A percentile compares a stretch with the other conserved stretches of the same genome.
phyloP scores from a whole-genome alignment of 495 filamentous ascomycete species.

The Copromyces sp. region DNA sequence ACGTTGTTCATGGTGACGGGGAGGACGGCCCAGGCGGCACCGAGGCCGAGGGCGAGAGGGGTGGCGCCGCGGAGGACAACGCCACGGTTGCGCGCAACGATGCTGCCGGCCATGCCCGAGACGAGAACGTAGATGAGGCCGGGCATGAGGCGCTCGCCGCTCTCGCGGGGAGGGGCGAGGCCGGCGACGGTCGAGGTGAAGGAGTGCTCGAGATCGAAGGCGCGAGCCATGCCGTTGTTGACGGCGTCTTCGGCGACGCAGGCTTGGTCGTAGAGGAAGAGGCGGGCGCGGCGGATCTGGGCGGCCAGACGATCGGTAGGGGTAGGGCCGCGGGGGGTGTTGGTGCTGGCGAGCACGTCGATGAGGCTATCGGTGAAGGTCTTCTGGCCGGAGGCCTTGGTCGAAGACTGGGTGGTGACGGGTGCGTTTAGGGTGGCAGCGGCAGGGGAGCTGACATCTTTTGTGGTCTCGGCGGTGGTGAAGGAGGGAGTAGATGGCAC shows the following conservation, averaged over 20 bases:
- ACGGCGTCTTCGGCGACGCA: constrained; percentile 62
- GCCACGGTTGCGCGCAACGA: constrained; percentile 75
- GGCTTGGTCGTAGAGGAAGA: constrained; percentile 68
- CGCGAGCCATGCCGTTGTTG: constrained; percentile 62
- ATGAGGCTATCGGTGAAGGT: constrained; percentile 4
- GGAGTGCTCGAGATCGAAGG: constrained; percentile 68
- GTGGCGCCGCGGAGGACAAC: constrained; percentile 62
- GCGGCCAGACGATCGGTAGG: constrained; percentile 83
- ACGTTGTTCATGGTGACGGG: constrained; percentile 81
- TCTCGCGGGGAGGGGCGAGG: constrained; percentile 72
- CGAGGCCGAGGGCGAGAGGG: constrained; percentile 61
- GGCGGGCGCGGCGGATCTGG: constrained; percentile 70
- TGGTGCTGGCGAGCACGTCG: background rate
- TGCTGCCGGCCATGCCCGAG: constrained; percentile 82
- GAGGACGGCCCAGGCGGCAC: constrained; percentile 62
- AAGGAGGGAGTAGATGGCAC: constrained; percentile 22
- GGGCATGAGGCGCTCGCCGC: constrained; percentile 74
- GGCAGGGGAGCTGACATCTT: constrained; percentile 18
- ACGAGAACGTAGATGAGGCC: constrained; percentile 84
- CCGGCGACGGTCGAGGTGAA: constrained; percentile 80
- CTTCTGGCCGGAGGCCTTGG: constrained; percentile 3
- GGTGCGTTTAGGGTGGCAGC: constrained; percentile 11
- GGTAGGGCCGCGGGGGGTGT: constrained; percentile 48
- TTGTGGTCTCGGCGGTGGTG: constrained; percentile 16
- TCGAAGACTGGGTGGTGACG: background rate